Evolutionary conservation across 768 basidiomycete species (phyloP).

Genomic region (Suillus paluster): DNA sequence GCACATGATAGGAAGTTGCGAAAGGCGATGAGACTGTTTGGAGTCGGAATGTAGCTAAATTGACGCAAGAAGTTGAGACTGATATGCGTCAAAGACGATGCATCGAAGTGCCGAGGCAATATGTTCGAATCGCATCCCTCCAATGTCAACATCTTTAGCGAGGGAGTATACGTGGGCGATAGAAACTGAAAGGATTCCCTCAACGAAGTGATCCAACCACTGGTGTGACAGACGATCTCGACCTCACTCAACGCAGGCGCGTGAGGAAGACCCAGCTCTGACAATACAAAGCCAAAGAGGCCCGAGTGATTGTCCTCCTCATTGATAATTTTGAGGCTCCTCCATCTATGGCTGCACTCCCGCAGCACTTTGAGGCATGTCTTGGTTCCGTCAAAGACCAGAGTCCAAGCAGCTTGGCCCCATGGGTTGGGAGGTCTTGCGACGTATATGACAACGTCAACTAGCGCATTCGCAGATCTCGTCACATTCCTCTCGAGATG

Average conservation of each 20-base stretch:
- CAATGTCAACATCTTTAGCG: not conserved
- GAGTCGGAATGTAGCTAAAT: not conserved
- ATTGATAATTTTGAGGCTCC: not conserved
- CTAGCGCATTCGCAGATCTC: not conserved
- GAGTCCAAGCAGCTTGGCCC: not conserved
- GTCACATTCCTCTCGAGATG: not conserved
- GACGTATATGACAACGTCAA: conserved; percentile 3
- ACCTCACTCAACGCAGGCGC: not conserved
- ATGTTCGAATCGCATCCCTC: not conserved
- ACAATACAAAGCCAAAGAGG: not conserved
- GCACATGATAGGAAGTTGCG: not conserved
- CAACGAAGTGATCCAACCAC: not conserved
- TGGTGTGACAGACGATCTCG: conserved; percentile 1
- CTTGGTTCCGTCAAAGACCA: not conserved
- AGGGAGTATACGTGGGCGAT: not conserved
- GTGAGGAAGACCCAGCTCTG: not conserved
- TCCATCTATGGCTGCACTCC: not conserved
- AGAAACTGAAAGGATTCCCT: not conserved
- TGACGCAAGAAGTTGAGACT: not conserved
- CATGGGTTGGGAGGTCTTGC: not conserved
- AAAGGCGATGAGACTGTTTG: not conserved
- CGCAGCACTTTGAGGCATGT: not conserved
- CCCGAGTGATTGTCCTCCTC: not conserved
- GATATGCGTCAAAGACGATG: not conserved
- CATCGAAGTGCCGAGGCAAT: not conserved